Percentiles rank a stretch among this genome's conserved stretches.
Conservation (phyloP, 331 rosid species). For the Acacia concinna region DNA sequence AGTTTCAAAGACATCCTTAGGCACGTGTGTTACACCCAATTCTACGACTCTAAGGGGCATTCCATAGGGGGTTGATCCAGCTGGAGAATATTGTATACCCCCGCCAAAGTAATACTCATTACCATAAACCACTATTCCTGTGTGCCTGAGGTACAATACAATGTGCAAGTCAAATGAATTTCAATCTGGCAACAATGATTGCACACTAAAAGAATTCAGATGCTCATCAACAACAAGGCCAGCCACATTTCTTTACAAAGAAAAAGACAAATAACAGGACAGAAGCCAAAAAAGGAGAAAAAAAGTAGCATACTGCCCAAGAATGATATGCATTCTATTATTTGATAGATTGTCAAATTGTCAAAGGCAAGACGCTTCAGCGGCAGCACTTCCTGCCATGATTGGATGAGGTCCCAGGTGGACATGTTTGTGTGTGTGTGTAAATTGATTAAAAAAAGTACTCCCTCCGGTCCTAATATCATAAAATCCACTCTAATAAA, state of each 20-base stretch:
- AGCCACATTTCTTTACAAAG: not conserved
- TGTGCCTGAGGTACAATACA: slow-evolving; percentile 63
- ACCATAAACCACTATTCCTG: slow-evolving; percentile 89
- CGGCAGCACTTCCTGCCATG: too few relatives aligned
- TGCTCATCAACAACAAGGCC: not conserved
- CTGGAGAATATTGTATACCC: slow-evolving; percentile 68
- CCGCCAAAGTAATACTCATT: slow-evolving; percentile 92
- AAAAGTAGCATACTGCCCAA: not conserved
- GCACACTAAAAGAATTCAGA: not conserved
- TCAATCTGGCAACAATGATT: not conserved
- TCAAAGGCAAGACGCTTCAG: too few relatives aligned
- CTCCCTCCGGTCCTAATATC: too few relatives aligned
- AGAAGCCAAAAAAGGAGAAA: not conserved
- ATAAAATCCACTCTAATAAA: not conserved
- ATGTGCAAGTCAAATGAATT: not conserved
- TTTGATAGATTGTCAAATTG: not conserved
- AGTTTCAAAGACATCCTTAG: slow-evolving; percentile 81
- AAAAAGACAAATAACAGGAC: not conserved
- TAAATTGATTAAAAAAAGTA: too few relatives aligned
- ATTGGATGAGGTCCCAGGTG: too few relatives aligned
- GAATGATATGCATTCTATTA: not conserved
- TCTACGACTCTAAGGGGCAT: slow-evolving; percentile 71
- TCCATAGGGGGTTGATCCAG: slow-evolving; percentile 80
- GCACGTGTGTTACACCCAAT: slow-evolving; percentile 80
- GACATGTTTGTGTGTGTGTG: too few relatives aligned